Evolutionary conservation across 306 rosid genomes (phyloP), one percentile per base, ranked within the genome.

Genomic region (Rubus idaeus): DNA sequence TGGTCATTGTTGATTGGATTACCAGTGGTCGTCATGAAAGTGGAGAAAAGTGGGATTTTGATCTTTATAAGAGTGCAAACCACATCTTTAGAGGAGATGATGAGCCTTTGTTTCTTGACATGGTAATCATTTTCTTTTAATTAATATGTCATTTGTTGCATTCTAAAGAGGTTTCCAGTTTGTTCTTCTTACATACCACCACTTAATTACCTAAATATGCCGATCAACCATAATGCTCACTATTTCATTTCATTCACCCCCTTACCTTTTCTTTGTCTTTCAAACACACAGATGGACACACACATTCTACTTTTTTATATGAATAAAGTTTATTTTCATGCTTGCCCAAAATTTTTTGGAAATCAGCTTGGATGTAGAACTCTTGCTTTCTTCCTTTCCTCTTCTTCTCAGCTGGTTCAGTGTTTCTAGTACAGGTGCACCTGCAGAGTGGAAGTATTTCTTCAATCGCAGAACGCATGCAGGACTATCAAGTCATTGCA

Each of bases 41-140:
- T 68, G 98, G 98, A 75, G 98, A 95, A 85, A 89, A 79, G 69
- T 95, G 98, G 98, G 96, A 92, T 68, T 92, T 95, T 75, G 88
- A 95, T 87, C 82, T 89, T 41, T 92, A 92, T 68, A 87, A 83
- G 86, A 95, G 96, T 84, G 83, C 87, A 70, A 95, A 95, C 73
- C 87, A 89, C 73, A 89, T 95, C 78, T 83, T 83, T 81, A 61
- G 90, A 41, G 93, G 89, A 51, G 95, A 87, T 79, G 89, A 87
- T 53, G 90, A 83, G 73, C 98, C 97, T 41, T 74, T 95, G 79
- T 87, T 95, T 88, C 87, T 92, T 6, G 97, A 95, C 77, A 77
- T 91, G 90, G 98, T 92, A 88, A 70, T 75, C 75, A 18, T 47
- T 53, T 42, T 69, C 82, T 45, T 52, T 64, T 64, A 58, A 50